phyloP scores from a whole-genome alignment of 2,329 filamentous ascomycete species.

The Trichoderma pleuroti region DNA sequence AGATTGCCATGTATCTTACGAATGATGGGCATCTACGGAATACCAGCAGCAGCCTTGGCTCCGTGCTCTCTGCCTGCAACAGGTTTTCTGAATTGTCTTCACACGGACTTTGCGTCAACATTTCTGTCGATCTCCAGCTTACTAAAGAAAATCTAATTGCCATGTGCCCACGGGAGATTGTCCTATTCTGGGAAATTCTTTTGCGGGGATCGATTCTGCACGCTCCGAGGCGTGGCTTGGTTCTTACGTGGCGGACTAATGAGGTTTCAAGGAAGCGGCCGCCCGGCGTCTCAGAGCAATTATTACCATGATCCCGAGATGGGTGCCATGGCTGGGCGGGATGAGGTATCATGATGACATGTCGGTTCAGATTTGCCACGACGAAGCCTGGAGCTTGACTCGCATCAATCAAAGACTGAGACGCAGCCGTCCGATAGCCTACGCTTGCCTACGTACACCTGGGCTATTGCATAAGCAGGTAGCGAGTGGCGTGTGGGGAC shows the following conservation, averaged over 20 bases:
- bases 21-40: background rate
- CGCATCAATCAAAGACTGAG: background rate
- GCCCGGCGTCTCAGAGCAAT: background rate
- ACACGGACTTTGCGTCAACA: background rate
- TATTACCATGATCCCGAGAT: background rate
- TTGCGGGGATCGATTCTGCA: background rate
- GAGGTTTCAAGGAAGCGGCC: background rate
- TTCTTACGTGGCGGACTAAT: slow-evolving; percentile 8
- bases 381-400: background rate
- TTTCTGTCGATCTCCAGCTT: background rate
- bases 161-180: background rate
- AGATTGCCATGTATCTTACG: background rate
- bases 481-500: background rate
- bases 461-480: background rate
- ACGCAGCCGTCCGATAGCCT: background rate
- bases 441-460: background rate
- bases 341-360: slow-evolving; percentile 3
- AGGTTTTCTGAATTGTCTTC: background rate
- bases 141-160: background rate
- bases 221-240: background rate
- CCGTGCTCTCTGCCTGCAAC: background rate
- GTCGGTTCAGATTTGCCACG: background rate
- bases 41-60: background rate
- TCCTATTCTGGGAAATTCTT: background rate
- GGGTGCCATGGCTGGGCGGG: background rate